Base-by-base conservation (phyloP, 2,329 filamentous ascomycete genomes). In the Neofusicoccum umdonicola region DNA sequence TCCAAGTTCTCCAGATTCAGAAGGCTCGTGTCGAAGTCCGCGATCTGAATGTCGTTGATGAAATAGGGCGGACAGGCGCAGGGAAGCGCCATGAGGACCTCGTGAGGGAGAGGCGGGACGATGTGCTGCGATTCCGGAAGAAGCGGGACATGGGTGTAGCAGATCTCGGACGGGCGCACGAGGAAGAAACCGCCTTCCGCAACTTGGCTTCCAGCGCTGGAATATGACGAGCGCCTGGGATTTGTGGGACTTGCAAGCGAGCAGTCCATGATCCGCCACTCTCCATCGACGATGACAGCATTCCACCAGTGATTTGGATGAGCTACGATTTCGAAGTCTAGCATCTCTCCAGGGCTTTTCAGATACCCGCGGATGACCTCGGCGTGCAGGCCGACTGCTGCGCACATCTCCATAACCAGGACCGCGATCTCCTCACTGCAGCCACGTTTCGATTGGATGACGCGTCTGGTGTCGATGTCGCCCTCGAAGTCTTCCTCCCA, bases 261-360 rank as follows among this genome's bases (percentile, higher is more conserved):
- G 75, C 92, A 95, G 76, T 99, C 95, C 81, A 99, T 92, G 69
- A 98, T 90, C 58, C 95, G 90, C 95, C 95, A 99, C 78, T 97
- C 93, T 22, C 91, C 90, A 76, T 99, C 95, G 8, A 97, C 88
- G 41, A 97, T 81, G 17, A 98, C 92, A 0, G 92, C 89, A 71
- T 99, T 99, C 95, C 95, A 99, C 88, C 91, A 98, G 78, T 99
- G 95, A 72, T 99, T 99, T 0, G 94, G 85, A 35, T 89, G 87
- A n/a, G 92, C 91, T 76, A 94, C 87, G 65, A 90, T 89, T 67
- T 90, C 91, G 48, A 93, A 82, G 71, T 98, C 93, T 8, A 79
- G 62, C 9, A 69, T 68, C 66, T 98, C 95, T 0, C 94, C 94
- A 0, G 95, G 95, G 0, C 86, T 84, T 76, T 99, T 99, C 64